phyloP scores from a whole-genome alignment of 2,329 filamentous ascomycete species.

The Domatiomyces globalis region DNA sequence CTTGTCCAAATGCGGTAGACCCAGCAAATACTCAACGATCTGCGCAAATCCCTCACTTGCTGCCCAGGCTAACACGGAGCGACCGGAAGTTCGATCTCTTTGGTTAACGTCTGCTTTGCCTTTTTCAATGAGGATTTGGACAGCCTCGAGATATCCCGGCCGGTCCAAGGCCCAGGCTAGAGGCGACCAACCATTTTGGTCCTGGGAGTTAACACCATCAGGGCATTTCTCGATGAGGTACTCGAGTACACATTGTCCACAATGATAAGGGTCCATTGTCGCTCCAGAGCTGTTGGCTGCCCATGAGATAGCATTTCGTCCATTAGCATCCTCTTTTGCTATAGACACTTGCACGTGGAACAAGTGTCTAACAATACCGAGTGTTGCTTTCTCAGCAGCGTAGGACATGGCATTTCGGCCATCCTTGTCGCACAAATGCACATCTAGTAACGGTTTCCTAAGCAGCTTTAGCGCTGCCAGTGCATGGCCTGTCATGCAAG shows the following conservation, averaged over 20 bases:
- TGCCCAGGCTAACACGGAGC: constrained; percentile 6
- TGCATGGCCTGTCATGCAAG: constrained; percentile 3
- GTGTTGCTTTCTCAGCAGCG: constrained; percentile 2
- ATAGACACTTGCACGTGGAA: constrained; percentile 1
- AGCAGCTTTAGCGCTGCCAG: constrained; percentile 1
- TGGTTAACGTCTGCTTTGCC: constrained; percentile 5
- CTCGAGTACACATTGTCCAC: constrained; percentile 3
- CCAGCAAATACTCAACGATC: constrained; percentile 6
- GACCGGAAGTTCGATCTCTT: constrained; percentile 3
- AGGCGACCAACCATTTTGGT: constrained; percentile 7
- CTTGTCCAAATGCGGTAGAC: constrained; percentile 2
- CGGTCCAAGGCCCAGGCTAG: constrained; percentile 8
- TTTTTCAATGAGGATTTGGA: constrained; percentile 3
- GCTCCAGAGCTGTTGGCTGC: constrained; percentile 4
- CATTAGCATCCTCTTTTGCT: constrained; percentile 2
- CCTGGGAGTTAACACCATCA: constrained; percentile 1
- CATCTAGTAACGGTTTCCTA: not conserved
- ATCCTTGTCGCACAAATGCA: constrained; percentile 3
- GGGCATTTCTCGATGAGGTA: constrained; percentile 5
- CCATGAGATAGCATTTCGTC: constrained; percentile 8
- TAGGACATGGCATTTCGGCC: constrained; percentile 7
- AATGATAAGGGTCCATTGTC: constrained; percentile 1
- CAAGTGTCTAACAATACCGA: constrained; percentile 1
- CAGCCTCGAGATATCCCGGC: constrained; percentile 5
- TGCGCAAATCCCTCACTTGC: constrained; percentile 2